Percentiles rank a stretch among this genome's conserved stretches.
These are phyloP conservation scores for Chenopodium quinoa DNA, from an alignment of 148 eudicot species.

Conservation along the genomic window DNA sequence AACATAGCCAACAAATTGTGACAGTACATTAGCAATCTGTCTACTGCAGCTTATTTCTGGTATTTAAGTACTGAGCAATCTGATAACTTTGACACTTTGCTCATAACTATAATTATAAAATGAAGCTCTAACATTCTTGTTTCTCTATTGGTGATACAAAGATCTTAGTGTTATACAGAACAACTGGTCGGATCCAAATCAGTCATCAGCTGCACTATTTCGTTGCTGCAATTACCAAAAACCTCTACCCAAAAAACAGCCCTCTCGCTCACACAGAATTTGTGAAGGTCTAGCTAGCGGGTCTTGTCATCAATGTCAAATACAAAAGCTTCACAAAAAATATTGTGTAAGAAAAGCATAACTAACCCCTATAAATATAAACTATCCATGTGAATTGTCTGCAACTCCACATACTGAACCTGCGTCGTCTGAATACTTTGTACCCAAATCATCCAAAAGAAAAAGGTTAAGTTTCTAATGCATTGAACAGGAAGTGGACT, in stretches of 20 bases:
- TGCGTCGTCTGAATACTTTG: neutral
- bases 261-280: neutral
- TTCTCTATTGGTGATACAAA: neutral
- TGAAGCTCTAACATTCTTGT: neutral
- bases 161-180: neutral
- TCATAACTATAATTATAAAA: neutral
- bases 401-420: neutral
- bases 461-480: neutral
- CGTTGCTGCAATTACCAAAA: neutral
- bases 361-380: neutral
- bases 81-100: neutral
- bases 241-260: neutral
- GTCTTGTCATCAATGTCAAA: neutral
- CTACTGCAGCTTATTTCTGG: neutral
- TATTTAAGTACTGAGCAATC: neutral
- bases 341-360: neutral
- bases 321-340: neutral
- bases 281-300: neutral
- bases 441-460: neutral
- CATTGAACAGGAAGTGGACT: neutral
- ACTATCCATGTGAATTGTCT: neutral
- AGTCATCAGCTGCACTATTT: neutral
- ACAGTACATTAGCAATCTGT: neutral
- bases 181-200: neutral
- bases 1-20: neutral